Percentiles rank a stretch among this genome's conserved stretches.
phyloP scores from a whole-genome alignment of 768 basidiomycete genomes.

The Gyrodon lividus region DNA sequence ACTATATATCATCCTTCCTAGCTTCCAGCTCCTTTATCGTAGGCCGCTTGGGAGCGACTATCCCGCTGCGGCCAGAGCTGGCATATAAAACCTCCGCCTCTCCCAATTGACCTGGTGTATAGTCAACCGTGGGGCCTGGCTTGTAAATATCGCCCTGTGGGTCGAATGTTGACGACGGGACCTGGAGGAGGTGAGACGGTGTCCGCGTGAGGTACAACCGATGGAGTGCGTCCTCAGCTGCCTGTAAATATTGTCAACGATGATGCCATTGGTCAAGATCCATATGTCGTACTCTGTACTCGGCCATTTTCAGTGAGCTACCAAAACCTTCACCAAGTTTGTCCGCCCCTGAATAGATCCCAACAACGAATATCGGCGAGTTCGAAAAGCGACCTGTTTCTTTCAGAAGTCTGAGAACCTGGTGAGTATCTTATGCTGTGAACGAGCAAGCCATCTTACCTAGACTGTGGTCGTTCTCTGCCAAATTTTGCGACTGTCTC shows the following conservation, averaged over 20 bases:
- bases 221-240: slow-evolving; percentile 82
- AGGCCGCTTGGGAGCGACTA: slow-evolving; percentile 31
- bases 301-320: slow-evolving; percentile 90
- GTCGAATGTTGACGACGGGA: slow-evolving; percentile 78
- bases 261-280: not conserved
- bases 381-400: slow-evolving; percentile 92
- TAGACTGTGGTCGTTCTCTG: slow-evolving; percentile 63
- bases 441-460: slow-evolving; percentile 40
- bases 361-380: slow-evolving; percentile 94
- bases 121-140: slow-evolving; percentile 43
- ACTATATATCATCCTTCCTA: slow-evolving; percentile 27
- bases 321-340: slow-evolving; percentile 96
- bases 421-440: not conserved
- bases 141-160: slow-evolving; percentile 55
- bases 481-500: slow-evolving; percentile 71
- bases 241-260: slow-evolving; percentile 40
- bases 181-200: slow-evolving; percentile 62
- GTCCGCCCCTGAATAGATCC: slow-evolving; percentile 79
- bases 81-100: slow-evolving; percentile 67
- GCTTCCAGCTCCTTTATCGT: slow-evolving; percentile 24
- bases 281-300: slow-evolving; percentile 67
- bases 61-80: slow-evolving; percentile 59
- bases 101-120: slow-evolving; percentile 54
- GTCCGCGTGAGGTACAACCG: slow-evolving; percentile 80
- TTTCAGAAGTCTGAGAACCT: slow-evolving; percentile 64